These are phyloP conservation scores for Fonsecaea nubica DNA, from an alignment of 2,329 filamentous ascomycete species.

Conservation along the genomic window DNA sequence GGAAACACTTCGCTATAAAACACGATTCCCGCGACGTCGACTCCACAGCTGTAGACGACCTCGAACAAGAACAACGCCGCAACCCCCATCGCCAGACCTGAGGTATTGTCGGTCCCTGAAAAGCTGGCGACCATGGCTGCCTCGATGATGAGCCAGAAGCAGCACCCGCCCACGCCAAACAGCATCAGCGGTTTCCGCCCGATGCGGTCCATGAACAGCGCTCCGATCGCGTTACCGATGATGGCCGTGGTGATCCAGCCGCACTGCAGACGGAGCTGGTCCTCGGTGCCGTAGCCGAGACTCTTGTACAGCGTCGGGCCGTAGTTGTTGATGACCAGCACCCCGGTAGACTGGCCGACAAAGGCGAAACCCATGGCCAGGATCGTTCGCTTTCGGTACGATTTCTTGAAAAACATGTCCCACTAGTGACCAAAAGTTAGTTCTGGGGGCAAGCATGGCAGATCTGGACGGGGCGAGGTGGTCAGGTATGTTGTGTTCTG, in stretches of 20 bases:
- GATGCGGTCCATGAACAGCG: conserved; percentile 23
- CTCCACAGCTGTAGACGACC: conserved; percentile 48
- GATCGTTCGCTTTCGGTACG: conserved; percentile 25
- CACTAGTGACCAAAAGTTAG: neutral
- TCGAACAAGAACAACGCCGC: conserved; percentile 51
- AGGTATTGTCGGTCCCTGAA: conserved; percentile 42
- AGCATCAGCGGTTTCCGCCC: conserved; percentile 40
- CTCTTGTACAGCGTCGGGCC: conserved; percentile 26
- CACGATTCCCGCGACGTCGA: conserved; percentile 30
- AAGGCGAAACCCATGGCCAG: conserved; percentile 27
- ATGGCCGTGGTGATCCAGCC: conserved; percentile 30
- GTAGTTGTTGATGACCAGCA: conserved; percentile 30
- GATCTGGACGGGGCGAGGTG: neutral
- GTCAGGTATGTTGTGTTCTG: neutral
- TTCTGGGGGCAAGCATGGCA: no score
- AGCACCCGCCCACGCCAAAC: conserved; percentile 48
- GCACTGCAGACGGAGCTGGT: conserved; percentile 29
- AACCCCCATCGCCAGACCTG: conserved; percentile 44
- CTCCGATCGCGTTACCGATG: conserved; percentile 25
- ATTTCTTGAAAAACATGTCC: conserved; percentile 24
- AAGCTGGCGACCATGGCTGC: conserved; percentile 46
- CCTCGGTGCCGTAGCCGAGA: conserved; percentile 26
- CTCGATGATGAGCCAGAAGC: conserved; percentile 48
- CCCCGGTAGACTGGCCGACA: conserved; percentile 29
- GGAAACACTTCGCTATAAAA: conserved; percentile 33